Base-by-base conservation (phyloP, 2,329 filamentous ascomycete species). In the Colletotrichum zoysiae region DNA sequence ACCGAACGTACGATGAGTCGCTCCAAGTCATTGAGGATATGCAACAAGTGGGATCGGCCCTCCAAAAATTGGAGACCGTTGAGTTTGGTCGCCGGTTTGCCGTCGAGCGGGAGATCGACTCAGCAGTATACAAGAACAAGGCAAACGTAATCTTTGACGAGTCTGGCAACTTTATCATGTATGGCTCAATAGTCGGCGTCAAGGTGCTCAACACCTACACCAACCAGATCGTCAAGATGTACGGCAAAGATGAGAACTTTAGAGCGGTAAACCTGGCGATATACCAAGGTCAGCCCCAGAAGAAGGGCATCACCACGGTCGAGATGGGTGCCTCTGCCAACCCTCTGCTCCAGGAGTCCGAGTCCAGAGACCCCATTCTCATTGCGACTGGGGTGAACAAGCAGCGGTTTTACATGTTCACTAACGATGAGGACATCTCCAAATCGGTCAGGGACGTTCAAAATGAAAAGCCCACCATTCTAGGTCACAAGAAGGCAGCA, bases 321-420 rank as follows among this genome's bases (percentile, higher is more conserved):
- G 95, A 95, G 75, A 99, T 99, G 96, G 97, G 96, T 1, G 96
- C 97, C 0, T 97, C 94, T 44, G 92, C 90, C 76, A 99, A 99
- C 79, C 96, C 97, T 0, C 87, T 99, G 1, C 88, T 99, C 2
- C 93, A 96, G 78, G 95, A 98, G 84, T 94, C 96, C 1, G 95
- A 98, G 82, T 90, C 91, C 26, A 89, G 95, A 73, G 96, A 99
- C 79, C 95, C 97, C 0, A 95, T 98, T 78, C 86, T 99, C 9
- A 88, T 97, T 56, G 88, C 89, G 12, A 98, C 96, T 0, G 95
- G 91, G 0, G 91, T 93, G 57, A 93, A 91, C 74, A 98, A 97
- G 82, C 89, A 93, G 38, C 92, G 97, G 51, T 99, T 99, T 84
- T 99, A 98, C 87, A 95, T 98, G 90, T 99, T 98, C 82, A 97